Conservation (phyloP, 306 rosid genomes). For the Cicer chorassanicum region DNA sequence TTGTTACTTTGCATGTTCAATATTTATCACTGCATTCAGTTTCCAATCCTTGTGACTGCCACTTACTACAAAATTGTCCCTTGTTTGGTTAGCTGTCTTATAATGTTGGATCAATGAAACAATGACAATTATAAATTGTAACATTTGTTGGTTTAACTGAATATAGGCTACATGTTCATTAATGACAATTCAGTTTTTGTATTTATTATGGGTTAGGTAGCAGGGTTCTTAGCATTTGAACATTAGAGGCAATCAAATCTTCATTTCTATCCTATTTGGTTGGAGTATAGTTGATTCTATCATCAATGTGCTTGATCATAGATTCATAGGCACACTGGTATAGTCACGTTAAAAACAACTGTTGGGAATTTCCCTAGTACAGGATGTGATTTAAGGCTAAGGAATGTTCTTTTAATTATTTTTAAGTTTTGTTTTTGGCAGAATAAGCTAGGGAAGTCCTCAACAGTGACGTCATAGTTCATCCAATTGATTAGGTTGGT, state of each 20-base stretch:
- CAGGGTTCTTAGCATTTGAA: neutral
- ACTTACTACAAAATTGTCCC: neutral
- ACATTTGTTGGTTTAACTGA: neutral
- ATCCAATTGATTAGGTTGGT: neutral
- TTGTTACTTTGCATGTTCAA: neutral
- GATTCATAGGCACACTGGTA: neutral
- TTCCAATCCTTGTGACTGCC: neutral
- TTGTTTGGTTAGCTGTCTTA: neutral
- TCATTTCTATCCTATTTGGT: neutral
- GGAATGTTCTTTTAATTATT: neutral
- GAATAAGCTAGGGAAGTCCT: neutral
- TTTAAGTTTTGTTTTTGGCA: neutral
- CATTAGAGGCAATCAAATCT: conserved; percentile 25
- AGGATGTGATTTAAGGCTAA: neutral
- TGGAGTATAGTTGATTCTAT: neutral
- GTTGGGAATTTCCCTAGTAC: neutral
- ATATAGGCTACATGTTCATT: too few relatives aligned
- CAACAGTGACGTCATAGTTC: neutral
- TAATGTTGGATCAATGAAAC: conserved; percentile 4
- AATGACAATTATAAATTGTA: neutral
- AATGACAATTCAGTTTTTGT: neutral
- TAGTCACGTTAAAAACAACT: neutral
- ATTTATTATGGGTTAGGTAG: conserved; percentile 4
- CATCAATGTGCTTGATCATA: neutral
- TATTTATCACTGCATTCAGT: neutral